phyloP scores from a whole-genome alignment of 345 rosid genomes.

The Toxicodendron radicans region DNA sequence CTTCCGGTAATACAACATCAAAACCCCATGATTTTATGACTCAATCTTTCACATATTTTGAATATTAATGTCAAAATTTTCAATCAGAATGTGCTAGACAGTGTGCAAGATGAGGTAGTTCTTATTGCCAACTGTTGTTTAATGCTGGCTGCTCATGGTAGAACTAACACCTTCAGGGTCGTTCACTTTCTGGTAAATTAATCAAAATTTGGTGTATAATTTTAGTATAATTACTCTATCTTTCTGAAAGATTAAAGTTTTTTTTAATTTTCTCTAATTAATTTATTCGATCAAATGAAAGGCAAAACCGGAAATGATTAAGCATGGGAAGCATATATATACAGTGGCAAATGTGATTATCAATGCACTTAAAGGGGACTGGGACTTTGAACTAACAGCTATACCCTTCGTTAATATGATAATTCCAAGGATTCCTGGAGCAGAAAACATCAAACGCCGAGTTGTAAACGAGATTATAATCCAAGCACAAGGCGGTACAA shows the following conservation, averaged over 20 bases:
- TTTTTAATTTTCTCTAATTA: not conserved
- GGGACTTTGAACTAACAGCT: not conserved
- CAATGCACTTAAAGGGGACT: not conserved
- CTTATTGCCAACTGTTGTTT: not conserved
- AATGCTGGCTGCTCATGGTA: not conserved
- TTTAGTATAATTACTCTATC: too few species aligned
- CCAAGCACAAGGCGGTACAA: not conserved
- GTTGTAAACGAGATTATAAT: not conserved
- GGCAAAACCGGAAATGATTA: not conserved
- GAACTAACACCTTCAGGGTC: not conserved
- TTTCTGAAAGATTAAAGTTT: not conserved
- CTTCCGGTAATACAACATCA: not conserved
- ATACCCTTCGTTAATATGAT: not conserved
- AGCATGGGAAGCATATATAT: not conserved
- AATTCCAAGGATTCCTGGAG: not conserved
- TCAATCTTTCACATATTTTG: not conserved
- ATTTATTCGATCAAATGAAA: not conserved
- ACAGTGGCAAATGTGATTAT: constrained; percentile 5
- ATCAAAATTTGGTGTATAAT: too few species aligned
- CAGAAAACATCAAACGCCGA: not conserved
- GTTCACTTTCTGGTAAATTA: constrained; percentile 1
- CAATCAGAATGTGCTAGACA: not conserved
- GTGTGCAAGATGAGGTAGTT: not conserved
- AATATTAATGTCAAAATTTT: not conserved
- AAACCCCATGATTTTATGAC: not conserved